Evolutionary conservation across 257 asterid genomes (phyloP).

Genomic region (Eustoma russellianum): DNA sequence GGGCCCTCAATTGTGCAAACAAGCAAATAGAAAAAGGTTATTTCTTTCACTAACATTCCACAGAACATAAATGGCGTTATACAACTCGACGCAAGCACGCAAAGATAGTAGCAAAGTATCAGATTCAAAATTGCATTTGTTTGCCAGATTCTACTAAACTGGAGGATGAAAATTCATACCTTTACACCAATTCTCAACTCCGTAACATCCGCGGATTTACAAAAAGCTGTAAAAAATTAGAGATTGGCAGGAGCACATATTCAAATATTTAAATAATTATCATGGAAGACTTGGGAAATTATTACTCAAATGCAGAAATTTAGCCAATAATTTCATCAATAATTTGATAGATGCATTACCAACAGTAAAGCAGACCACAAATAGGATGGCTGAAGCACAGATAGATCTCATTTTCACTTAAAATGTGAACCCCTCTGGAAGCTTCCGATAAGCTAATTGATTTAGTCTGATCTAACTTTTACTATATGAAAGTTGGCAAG

Average conservation of each 20-base stretch:
- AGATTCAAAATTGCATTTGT: neutral
- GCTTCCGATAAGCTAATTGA: too few species aligned
- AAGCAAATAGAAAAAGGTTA: too few species aligned
- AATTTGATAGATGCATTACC: constrained; percentile 28
- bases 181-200: constrained; percentile 95
- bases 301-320: too few species aligned
- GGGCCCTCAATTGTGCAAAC: too few species aligned
- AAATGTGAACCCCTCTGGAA: neutral
- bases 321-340: neutral
- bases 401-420: constrained; percentile 32
- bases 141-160: neutral
- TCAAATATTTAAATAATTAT: neutral
- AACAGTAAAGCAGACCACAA: constrained; percentile 27
- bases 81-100: neutral
- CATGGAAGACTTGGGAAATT: neutral
- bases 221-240: constrained; percentile 36
- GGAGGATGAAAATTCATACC: constrained; percentile 25
- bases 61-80: neutral
- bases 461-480: too few species aligned
- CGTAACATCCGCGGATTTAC: constrained; percentile 79
- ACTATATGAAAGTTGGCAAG: too few species aligned
- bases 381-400: constrained; percentile 26
- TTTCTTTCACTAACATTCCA: neutral
- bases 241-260: neutral
- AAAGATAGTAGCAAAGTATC: neutral